Base-by-base conservation (phyloP, 768 basidiomycete species). In the Russula lepida region DNA sequence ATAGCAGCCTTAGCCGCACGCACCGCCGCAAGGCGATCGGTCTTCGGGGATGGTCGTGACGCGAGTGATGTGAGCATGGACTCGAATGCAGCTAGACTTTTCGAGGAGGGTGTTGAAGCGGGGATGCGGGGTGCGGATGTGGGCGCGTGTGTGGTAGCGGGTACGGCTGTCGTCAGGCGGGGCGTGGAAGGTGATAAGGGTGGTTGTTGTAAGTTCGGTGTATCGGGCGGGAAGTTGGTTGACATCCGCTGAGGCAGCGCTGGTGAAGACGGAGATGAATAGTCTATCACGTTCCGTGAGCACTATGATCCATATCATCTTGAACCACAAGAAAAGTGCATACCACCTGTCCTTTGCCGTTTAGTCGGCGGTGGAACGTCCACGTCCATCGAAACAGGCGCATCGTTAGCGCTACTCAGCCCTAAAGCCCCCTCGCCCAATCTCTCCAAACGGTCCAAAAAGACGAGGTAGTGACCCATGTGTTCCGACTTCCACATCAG, bases 401-500 rank as follows among this genome's bases (percentile, higher is more conserved):
- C 27, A 19, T 57, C 43, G 12, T 51, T 27, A 19, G 21, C n/a
- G 23, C 41, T 30, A n/a, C 49, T 44, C 41, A 41, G 15, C 19
- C 12, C 30, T 12, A 61, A 35, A 19, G 43, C 60, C 6, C 41
- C 49, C 21, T 61, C 60, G 1, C 60, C 60, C 25, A 44, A 25
- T 43, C 39, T 50, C 41, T 61, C 54, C 2, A 61, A 43, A 4
- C 60, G 60, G 1, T 52, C 60, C 6, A 62, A 46, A 30, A 63
- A 63, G 19, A 33, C 62, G 30, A 41, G 19, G 3, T 63, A 63
- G 25, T 53, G 23, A 15, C 30, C 23, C 62, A 63, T 61, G 44
- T 59, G 58, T 2, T 58, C 62, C 9, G 30, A n/a, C 19, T 63
- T 63, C 62, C 62, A 63, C 62, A 63, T 63, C 35, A 63, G n/a